Evolutionary conservation across 1,139 yeast genomes (phyloP).

Genomic region (Diutina neorugosa): DNA sequence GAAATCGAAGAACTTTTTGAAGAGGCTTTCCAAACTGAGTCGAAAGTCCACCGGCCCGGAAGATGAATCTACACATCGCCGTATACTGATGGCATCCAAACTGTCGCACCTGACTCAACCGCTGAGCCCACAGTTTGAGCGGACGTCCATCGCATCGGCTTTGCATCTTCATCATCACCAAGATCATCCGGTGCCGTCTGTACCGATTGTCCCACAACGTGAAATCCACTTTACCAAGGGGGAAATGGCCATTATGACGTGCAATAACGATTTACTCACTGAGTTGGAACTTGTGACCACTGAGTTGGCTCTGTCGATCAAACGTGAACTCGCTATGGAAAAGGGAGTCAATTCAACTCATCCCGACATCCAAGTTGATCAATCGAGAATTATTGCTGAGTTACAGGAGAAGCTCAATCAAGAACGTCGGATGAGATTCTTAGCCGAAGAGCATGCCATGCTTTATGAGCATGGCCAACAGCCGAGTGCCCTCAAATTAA

Average conservation of each 20-base stretch:
- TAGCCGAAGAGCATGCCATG: constrained; percentile 59
- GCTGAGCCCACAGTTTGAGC: background rate
- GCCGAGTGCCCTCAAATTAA: constrained; percentile 44
- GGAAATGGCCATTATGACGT: constrained; percentile 49
- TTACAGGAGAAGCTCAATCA: constrained; percentile 47
- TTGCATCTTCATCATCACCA: background rate
- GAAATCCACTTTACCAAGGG: constrained; percentile 34
- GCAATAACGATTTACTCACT: constrained; percentile 43
- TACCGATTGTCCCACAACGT: background rate
- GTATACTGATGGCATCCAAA: background rate
- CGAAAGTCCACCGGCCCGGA: background rate
- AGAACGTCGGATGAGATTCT: constrained; percentile 52
- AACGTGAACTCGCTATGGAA: constrained; percentile 51
- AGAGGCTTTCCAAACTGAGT: background rate
- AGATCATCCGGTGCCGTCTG: background rate
- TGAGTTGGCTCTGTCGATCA: constrained; percentile 61
- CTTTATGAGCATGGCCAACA: constrained; percentile 40
- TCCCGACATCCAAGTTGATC: constrained; percentile 15
- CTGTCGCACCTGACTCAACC: background rate
- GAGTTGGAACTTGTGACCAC: constrained; percentile 59
- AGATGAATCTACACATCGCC: background rate
- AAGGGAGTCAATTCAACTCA: background rate
- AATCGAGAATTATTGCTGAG: constrained; percentile 34
- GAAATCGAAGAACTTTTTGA: background rate
- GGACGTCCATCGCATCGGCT: background rate